Evolutionary conservation across 352 stramenopile species (phyloP), one percentile per base, ranked within the genome.

Genomic region (Globisporangium cederbergense): DNA sequence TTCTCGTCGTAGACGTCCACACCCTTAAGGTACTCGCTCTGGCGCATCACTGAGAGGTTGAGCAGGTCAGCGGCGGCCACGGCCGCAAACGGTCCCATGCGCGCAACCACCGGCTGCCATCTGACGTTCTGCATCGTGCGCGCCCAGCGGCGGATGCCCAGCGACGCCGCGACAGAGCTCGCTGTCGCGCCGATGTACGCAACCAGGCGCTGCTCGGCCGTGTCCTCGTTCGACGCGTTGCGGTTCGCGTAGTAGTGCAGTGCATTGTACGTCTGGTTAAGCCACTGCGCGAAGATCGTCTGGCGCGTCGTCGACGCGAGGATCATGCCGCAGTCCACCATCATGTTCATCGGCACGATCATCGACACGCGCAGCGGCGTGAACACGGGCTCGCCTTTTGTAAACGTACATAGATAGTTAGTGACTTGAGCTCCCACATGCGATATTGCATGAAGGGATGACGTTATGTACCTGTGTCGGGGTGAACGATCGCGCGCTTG

Each of bases 231-330:
- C 28, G 80, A 90, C 9, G 83, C 83, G 58, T 96, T 96, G 61
- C 85, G 88, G 65, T 96, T 96, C 60, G 88, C 88, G 67, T 93
- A 94, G 71, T 96, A 96, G 71, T 96, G 88, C 59, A 95, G 70
- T n/a, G 88, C 88, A 62, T 96, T 96, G 78, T 96, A 96, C 46
- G 85, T 93, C 69, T 96, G 88, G 65, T 96, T 96, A 49, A 96
- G 81, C 86, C 82, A 93, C 61, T 96, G 88, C 34, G 83, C 83
- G 18, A 90, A 78, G 64, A 95, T 69, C 20, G 86, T 93, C 58
- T 82, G 78, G 50, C 65, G 54, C 10, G 83, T 89, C 38, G 80
- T 81, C 54, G 76, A 79, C 50, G 88, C 88, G 59, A 91, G 68
- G 52, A 96, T 72, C 88, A 96, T 96, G 43, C 74, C 73, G 60